Conservation (phyloP, 2,329 filamentous ascomycete species). For the Venturia oleaginea region DNA sequence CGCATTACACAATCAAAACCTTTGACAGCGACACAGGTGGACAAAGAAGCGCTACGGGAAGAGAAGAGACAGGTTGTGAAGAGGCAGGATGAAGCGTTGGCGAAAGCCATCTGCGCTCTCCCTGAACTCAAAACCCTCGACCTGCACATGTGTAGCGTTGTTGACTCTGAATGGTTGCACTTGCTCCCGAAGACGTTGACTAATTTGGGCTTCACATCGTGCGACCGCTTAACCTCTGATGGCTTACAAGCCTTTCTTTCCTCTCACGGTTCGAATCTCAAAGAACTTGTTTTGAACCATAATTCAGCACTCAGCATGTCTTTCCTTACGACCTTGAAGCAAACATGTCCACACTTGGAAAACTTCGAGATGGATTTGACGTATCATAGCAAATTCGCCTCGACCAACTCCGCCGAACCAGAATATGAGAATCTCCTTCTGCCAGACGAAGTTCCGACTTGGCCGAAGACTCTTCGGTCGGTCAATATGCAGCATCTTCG, state of each 20-base stretch:
- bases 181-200: conserved; percentile 57
- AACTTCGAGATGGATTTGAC: conserved; percentile 68
- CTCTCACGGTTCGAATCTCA: conserved; percentile 58
- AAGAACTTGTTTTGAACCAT: conserved; percentile 61
- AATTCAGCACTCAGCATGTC: conserved; percentile 69
- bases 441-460: conserved; percentile 58
- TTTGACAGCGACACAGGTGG: conserved; percentile 6
- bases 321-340: conserved; percentile 59
- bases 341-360: conserved; percentile 60
- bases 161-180: conserved; percentile 59
- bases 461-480: conserved; percentile 62
- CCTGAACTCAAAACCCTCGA: conserved; percentile 57
- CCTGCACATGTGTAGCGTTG: conserved; percentile 65
- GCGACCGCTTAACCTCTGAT: conserved; percentile 61
- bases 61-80: conserved; percentile 17
- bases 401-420: conserved; percentile 63
- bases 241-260: conserved; percentile 57
- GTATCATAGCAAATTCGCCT: conserved; percentile 62
- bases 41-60: conserved; percentile 4
- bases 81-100: conserved; percentile 30
- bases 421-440: conserved; percentile 60
- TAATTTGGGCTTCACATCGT: conserved; percentile 68
- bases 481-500: conserved; percentile 71
- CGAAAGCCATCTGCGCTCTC: conserved; percentile 47
- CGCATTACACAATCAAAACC: conserved; percentile 3